Percentiles rank a stretch among this genome's conserved stretches.
Conservation (phyloP, 768 basidiomycete genomes). For the Russula earlei region DNA sequence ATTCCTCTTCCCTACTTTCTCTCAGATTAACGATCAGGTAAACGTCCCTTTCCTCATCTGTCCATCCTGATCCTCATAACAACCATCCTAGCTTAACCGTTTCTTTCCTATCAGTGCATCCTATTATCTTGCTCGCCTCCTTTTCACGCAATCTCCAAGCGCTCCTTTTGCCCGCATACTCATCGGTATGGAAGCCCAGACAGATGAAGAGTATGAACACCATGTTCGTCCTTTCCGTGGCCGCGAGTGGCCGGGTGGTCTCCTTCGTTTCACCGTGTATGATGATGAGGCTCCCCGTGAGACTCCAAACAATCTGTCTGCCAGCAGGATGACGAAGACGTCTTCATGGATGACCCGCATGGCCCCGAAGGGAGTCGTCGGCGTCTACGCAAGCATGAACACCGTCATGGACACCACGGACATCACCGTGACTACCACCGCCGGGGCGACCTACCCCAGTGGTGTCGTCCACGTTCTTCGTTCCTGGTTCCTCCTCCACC, state of each 20-base stretch:
- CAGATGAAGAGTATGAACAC: conserved; percentile 46
- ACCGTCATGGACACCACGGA: conserved; percentile 8
- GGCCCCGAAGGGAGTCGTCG: background rate
- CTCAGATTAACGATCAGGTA: conserved; percentile 56
- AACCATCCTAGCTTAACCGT: conserved; percentile 48
- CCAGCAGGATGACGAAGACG: background rate
- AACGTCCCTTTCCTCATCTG: background rate
- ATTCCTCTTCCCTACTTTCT: conserved; percentile 49
- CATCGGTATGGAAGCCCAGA: conserved; percentile 50
- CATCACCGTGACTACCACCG: conserved; percentile 1
- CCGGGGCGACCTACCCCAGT: background rate
- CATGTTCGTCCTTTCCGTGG: conserved; percentile 41
- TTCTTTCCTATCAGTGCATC: conserved; percentile 54
- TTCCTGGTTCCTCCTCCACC: conserved; percentile 7
- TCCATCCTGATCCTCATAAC: conserved; percentile 1
- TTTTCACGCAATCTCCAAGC: conserved; percentile 56
- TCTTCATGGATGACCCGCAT: background rate
- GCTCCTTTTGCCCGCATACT: conserved; percentile 46
- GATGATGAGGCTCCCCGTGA: conserved; percentile 39
- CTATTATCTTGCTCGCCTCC: conserved; percentile 55
- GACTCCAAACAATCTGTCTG: background rate
- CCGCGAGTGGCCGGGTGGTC: conserved; percentile 45
- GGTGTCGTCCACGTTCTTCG: conserved; percentile 12
- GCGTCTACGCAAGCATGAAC: conserved; percentile 1
- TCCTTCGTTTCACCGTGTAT: conserved; percentile 53